Evolutionary conservation across 768 basidiomycete species (phyloP).

Genomic region (Infundibulicybe gibba): DNA sequence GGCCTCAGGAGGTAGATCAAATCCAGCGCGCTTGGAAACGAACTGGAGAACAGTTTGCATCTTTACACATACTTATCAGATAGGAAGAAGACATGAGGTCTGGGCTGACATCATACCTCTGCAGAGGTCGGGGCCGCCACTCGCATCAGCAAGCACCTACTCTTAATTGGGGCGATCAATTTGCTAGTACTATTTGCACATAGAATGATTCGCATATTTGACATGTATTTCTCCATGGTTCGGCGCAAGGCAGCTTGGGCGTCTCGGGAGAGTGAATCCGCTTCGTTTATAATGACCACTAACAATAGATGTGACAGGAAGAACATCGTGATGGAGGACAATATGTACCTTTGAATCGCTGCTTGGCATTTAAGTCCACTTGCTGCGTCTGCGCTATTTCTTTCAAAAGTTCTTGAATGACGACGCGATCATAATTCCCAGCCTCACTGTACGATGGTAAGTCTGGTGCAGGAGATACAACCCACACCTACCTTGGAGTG

Average conservation of each 20-base stretch:
- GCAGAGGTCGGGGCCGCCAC: slow-evolving; percentile 81
- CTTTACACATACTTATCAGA: slow-evolving; percentile 35
- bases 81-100: neutral
- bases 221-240: slow-evolving; percentile 99
- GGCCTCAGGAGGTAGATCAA: slow-evolving; percentile 78
- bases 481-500: slow-evolving; percentile 76
- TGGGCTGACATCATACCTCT: slow-evolving; percentile 48
- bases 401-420: slow-evolving; percentile 95
- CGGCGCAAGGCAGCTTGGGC: slow-evolving; percentile 95
- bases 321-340: neutral
- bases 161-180: slow-evolving; percentile 95
- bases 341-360: slow-evolving; percentile 87
- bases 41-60: slow-evolving; percentile 75
- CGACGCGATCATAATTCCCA: slow-evolving; percentile 90
- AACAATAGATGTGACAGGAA: slow-evolving; percentile 1
- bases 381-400: slow-evolving; percentile 99
- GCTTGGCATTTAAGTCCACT: slow-evolving; percentile 92
- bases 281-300: slow-evolving; percentile 99
- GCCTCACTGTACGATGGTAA: slow-evolving; percentile 67
- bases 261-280: slow-evolving; percentile 91
- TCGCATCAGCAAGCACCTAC: slow-evolving; percentile 89
- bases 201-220: slow-evolving; percentile 93
- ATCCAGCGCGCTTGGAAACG: slow-evolving; percentile 77
- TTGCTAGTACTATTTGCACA: slow-evolving; percentile 95
- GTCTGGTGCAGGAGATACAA: too few relatives aligned